Base-by-base conservation (phyloP, 306 rosid species). In the Begonia peltatifolia region DNA sequence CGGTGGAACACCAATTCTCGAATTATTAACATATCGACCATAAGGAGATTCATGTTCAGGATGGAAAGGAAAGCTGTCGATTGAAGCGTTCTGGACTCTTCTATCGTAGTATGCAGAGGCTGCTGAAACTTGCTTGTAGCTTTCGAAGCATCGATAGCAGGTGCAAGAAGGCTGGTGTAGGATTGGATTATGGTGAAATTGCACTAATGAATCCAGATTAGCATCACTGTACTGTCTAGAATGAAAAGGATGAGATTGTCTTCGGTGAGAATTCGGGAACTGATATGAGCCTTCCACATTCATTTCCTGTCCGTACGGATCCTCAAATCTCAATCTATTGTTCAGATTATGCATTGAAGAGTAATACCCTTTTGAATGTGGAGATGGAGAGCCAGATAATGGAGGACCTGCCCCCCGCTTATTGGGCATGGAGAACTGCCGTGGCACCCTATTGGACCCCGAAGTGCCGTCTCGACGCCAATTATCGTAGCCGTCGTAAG, bases 91-190 rank as follows among this genome's bases (percentile, higher is more conserved):
- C 3, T 83, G 71, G 53, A 78, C 78, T 71, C 86, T 73, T 62
- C 64, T 69, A 52, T 83, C 76, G 57, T 58, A 35, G 52, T 74
- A 79, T 17, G 79, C 59, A 54, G 80, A 52, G n/a, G 87, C 73
- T 30, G 75, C 66, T 0, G 93, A 58, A 74, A 65, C 74, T 58
- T 73, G 70, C 53, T 63, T 67, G 53, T 55, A 74, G 61, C 67
- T 78, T 51, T 82, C 81, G 47, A 76, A 72, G 78, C 99, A 92
- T 63, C 53, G 77, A 49, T 68, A 68, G 70, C 99, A 92, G 47
- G 88, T 49, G 63, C 99, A 92, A 55, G 94, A 77, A 71, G 94
- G 81, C 6, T 53, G 83, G 64, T 92, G 99, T 50, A 66, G 75
- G 17, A 63, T 57, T 17, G 78, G 67, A 63, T 70, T 79, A 56